These are phyloP conservation scores for Uromyces viciae-fabae DNA, from an alignment of 1,284 basidiomycete species.

Conservation along the genomic window DNA sequence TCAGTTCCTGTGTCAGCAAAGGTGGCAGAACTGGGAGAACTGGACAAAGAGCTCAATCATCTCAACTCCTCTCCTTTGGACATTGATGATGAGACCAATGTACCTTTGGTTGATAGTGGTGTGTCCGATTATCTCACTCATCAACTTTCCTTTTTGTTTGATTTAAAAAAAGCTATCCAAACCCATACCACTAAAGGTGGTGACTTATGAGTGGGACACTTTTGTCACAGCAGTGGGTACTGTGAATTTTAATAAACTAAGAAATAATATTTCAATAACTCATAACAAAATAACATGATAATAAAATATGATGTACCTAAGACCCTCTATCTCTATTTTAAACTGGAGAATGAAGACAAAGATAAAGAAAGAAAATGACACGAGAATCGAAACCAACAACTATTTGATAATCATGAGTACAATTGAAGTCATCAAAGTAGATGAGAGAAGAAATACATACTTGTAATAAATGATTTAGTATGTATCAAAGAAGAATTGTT, in stretches of 20 bases:
- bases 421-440: no score
- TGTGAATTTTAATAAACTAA: slow-evolving; percentile 5
- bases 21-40: background rate
- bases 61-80: background rate
- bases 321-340: no score
- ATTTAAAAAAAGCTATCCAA: background rate
- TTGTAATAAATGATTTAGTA: no score
- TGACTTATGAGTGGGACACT: background rate
- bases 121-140: background rate
- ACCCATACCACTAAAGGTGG: slow-evolving; percentile 1
- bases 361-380: no score
- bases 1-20: background rate
- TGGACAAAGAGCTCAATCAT: background rate
- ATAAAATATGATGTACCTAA: no score
- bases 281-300: no score
- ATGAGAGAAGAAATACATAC: no score
- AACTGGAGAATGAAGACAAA: no score
- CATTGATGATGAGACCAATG: background rate
- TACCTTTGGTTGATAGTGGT: background rate
- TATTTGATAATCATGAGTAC: no score
- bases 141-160: background rate
- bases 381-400: no score
- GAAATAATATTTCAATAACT: background rate
- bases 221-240: background rate
- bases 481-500: no score